Evolutionary conservation across 805 yeast species (phyloP), one percentile per base, ranked within the genome.

Genomic region (Candida fluviatilis): DNA sequence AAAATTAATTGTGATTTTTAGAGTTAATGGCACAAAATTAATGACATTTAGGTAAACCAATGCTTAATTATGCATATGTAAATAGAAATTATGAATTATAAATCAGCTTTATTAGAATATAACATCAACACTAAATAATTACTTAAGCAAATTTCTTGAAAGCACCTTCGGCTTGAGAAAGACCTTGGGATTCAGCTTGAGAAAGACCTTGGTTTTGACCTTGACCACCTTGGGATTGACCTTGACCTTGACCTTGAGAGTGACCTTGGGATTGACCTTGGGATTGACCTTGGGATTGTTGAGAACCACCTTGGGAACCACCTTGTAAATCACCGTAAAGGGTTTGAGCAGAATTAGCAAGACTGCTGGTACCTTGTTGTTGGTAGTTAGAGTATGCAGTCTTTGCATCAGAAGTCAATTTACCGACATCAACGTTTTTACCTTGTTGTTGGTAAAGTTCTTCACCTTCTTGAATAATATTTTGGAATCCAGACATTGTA

Each of bases 271-370:
- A n/a, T 3, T 31, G 13, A 17, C 10, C 25, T 31, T 31, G 14
- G 13, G 29, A 26, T 26, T 26, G 15, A 26, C 14, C 7, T 26
- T 30, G 21, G 15, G 19, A 14, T 30, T 30, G 21, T 7, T 5
- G 18, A 5, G 8, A 14, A 24, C 21, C 19, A 25, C 29, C 28
- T 23, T 21, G 29, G 13, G 17, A n/a, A 4, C 18, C 17, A 16
- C 36, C 30, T 36, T 54, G 51, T 50, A 52, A 54, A 18, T 52
- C 63, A 27, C 48, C 38, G 54, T 55, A 65, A 30, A 60, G 64
- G 36, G 58, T 55, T 50, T 62, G 53, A 41, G 70, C 72, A 51
- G 62, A 59, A 45, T 57, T 62, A 16, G 50, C 34, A 52, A 48
- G 47, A 18, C 58, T 32, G 43, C 58, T 58, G 38, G 52, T 55